These are phyloP conservation scores for Prorocentrum cordatum DNA, from an alignment of 169 alveolate genomes.

Conservation along the genomic window DNA sequence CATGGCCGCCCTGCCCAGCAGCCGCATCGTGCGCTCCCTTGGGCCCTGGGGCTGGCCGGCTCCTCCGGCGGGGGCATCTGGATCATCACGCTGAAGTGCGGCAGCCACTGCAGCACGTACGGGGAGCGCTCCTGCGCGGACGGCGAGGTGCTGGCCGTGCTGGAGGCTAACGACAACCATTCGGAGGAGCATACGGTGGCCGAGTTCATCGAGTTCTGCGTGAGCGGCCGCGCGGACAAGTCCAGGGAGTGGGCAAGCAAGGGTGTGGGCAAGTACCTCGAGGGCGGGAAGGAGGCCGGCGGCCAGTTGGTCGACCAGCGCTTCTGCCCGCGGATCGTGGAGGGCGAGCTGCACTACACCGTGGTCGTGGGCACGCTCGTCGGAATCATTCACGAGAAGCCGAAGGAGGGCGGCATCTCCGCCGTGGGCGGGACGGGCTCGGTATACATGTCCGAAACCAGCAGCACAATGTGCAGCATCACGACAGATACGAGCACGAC, in stretches of 20 bases:
- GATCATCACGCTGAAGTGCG: not conserved
- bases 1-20: no score
- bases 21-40: no score
- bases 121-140: not conserved
- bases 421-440: no score
- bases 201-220: conserved; percentile 31
- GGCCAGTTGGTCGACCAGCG: conserved; percentile 11
- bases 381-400: no score
- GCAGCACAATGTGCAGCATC: no score
- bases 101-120: not conserved
- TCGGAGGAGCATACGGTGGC: conserved; percentile 30
- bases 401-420: no score
- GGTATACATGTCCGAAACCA: no score
- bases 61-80: conserved; percentile 11
- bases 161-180: conserved; percentile 50
- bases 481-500: no score
- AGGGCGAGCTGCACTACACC: not conserved
- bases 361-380: no score
- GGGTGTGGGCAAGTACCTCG: conserved; percentile 4
- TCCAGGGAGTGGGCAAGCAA: not conserved
- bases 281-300: not conserved
- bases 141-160: not conserved
- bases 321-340: conserved; percentile 6
- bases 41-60: no score
- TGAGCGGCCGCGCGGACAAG: conserved; percentile 15